A percentile compares a stretch with the other conserved stretches of the same genome.
phyloP scores from a whole-genome alignment of 2,329 filamentous ascomycete genomes.

The Phaeosphaeria sp. region DNA sequence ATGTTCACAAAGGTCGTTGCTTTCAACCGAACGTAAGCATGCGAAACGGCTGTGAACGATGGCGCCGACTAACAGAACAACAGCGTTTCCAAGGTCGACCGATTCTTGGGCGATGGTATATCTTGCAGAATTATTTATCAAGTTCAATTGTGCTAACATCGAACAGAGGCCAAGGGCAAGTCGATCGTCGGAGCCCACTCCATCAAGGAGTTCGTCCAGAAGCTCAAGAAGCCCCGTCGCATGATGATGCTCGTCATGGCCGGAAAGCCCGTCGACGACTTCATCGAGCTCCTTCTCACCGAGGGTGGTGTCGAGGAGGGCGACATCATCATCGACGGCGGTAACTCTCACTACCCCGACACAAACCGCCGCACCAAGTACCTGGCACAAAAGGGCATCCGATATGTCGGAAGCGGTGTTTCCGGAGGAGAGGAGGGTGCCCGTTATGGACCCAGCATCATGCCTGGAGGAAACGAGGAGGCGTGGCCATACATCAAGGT shows the following conservation, averaged over 20 bases:
- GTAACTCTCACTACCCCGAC: constrained; percentile 99
- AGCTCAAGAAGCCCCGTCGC: constrained; percentile 96
- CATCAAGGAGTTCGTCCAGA: constrained; percentile 91
- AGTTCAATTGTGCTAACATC: constrained; percentile 30
- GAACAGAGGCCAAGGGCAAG: constrained; percentile 70
- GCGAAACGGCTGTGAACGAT: background rate
- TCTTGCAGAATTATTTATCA: background rate
- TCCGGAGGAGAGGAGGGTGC: constrained; percentile 99
- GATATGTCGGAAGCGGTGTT: constrained; percentile 96
- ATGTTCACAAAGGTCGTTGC: constrained; percentile 68
- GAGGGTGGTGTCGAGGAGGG: constrained; percentile 56
- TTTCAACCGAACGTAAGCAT: constrained; percentile 83
- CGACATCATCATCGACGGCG: constrained; percentile 99
- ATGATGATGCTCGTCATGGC: constrained; percentile 99
- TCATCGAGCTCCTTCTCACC: constrained; percentile 88
- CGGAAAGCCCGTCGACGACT: constrained; percentile 96
- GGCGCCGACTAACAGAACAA: constrained; percentile 26
- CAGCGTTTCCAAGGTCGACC: constrained; percentile 90
- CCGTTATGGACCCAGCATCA: constrained; percentile 94
- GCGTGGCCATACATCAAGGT: constrained; percentile 95
- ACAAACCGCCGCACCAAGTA: constrained; percentile 97
- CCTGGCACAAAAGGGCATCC: constrained; percentile 84
- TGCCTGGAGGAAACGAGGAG: constrained; percentile 98
- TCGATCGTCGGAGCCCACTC: constrained; percentile 92
- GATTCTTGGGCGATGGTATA: constrained; percentile 77